A percentile compares a stretch with the other conserved stretches of the same genome.
Evolutionary conservation across 495 filamentous ascomycete species (phyloP).

Genomic region (Polyplosphaeria fusca): DNA sequence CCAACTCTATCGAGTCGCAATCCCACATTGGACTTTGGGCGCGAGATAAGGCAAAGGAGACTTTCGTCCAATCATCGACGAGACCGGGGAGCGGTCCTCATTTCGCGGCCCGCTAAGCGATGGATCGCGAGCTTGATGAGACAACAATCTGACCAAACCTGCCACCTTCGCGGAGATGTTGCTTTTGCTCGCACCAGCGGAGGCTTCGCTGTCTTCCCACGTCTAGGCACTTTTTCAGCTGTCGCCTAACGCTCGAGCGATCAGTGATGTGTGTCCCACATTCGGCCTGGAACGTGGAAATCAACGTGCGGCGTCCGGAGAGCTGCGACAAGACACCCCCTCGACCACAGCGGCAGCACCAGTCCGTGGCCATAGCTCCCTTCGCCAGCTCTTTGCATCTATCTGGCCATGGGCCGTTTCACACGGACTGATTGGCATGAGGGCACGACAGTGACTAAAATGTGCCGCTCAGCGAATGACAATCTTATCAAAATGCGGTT

Average conservation of each 20-base stretch:
- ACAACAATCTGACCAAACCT: constrained; percentile 22
- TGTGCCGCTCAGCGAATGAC: constrained; percentile 17
- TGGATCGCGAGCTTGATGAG: constrained; percentile 19
- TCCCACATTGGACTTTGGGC: constrained; percentile 13
- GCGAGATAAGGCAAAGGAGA: constrained; percentile 16
- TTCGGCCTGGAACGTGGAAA: constrained; percentile 8
- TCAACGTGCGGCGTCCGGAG: constrained; percentile 6
- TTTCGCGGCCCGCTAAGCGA: neutral
- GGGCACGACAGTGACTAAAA: constrained; percentile 27
- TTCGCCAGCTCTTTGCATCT: constrained; percentile 1
- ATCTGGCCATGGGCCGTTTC: constrained; percentile 12
- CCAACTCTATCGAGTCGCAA: constrained; percentile 22
- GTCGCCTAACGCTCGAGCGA: neutral
- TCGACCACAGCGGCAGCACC: neutral
- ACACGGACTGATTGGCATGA: constrained; percentile 12
- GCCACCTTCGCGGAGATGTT: constrained; percentile 8
- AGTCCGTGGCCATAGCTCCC: neutral
- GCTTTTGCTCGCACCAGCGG: constrained; percentile 8
- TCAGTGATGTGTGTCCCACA: neutral
- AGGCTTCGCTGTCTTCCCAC: constrained; percentile 8
- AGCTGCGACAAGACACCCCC: constrained; percentile 2
- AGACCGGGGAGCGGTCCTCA: neutral
- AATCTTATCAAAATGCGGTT: constrained; percentile 26
- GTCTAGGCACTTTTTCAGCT: neutral
- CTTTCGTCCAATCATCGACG: constrained; percentile 10